Conservation (phyloP, 345 rosid species). For the Camelina hispida region DNA sequence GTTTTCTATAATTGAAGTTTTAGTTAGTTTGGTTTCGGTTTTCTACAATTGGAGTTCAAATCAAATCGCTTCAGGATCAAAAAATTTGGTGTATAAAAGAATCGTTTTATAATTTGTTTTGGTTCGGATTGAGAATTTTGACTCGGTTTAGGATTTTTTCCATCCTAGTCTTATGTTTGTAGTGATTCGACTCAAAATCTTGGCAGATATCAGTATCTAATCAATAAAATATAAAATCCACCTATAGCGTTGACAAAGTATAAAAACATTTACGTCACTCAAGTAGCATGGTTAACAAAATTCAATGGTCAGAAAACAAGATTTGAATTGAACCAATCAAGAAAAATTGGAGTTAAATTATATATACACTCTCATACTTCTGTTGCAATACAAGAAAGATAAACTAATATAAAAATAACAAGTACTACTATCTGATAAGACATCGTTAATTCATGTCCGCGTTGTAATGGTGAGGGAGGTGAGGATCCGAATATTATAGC, state of each 20-base stretch:
- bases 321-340: slow-evolving; percentile 44
- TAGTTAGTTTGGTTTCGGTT: no score
- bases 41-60: no score
- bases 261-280: not conserved
- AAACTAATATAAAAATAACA: not conserved
- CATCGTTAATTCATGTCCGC: not conserved
- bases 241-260: slow-evolving; percentile 18
- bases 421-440: not conserved
- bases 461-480: not conserved
- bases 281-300: slow-evolving; percentile 30
- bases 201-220: not conserved
- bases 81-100: no score
- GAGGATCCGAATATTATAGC: not conserved
- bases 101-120: no score
- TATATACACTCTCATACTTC: not conserved
- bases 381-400: not conserved
- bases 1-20: no score
- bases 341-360: not conserved
- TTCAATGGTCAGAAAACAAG: slow-evolving; percentile 27
- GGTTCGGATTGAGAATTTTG: no score
- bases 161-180: not conserved
- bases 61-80: no score
- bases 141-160: no score
- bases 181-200: not conserved
- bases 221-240: not conserved